phyloP scores from a whole-genome alignment of 768 basidiomycete genomes.

The Ramaria rubella region DNA sequence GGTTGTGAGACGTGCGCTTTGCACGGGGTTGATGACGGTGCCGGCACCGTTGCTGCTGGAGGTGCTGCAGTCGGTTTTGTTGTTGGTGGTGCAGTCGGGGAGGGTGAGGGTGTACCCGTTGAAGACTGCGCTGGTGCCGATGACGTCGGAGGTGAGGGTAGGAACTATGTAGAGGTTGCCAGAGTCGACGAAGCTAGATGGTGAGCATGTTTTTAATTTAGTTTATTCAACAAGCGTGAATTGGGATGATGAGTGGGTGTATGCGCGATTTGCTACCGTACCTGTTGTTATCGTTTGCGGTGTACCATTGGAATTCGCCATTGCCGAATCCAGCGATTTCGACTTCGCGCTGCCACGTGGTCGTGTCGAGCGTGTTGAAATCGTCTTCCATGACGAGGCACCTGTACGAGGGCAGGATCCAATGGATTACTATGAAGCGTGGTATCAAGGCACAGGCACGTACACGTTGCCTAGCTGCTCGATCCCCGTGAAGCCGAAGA shows the following conservation, averaged over 20 bases:
- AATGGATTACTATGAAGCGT: too few species aligned
- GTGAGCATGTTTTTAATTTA: too few species aligned
- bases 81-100: constrained; percentile 27
- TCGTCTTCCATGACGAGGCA: constrained; percentile 45
- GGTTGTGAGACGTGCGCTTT: constrained; percentile 49
- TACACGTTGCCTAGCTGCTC: constrained; percentile 28
- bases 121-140: constrained; percentile 34
- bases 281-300: constrained; percentile 10
- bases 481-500: constrained; percentile 37
- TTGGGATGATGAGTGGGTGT: too few species aligned
- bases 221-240: too few species aligned
- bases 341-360: constrained; percentile 42
- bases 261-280: too few species aligned
- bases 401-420: constrained; percentile 17
- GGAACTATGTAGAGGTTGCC: constrained; percentile 52
- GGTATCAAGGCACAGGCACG: not conserved
- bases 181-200: constrained; percentile 39
- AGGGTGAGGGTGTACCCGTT: constrained; percentile 34
- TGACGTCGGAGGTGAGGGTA: constrained; percentile 47
- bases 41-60: constrained; percentile 29
- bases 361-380: constrained; percentile 41
- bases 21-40: constrained; percentile 45
- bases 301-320: constrained; percentile 11
- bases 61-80: constrained; percentile 42
- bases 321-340: constrained; percentile 48